Evolutionary conservation across 169 alveolate genomes (phyloP).

Genomic region (Eimeria nieschulzi): DNA sequence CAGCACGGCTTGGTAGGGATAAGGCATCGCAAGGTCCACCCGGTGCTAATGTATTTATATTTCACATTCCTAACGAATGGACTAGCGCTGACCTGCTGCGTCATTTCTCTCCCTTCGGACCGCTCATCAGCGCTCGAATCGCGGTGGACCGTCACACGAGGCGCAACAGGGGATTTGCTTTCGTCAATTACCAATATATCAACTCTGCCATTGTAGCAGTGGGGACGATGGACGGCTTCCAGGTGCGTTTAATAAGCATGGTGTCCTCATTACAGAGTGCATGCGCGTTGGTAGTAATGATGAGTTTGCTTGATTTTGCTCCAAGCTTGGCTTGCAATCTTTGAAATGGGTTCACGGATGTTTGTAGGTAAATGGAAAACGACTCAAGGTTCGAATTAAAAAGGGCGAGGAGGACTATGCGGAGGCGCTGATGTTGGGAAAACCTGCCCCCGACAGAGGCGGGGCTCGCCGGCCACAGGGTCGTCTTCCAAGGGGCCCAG

Average conservation of each 20-base stretch:
- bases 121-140: constrained; percentile 85
- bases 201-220: constrained; percentile 92
- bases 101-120: constrained; percentile 87
- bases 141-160: constrained; percentile 84
- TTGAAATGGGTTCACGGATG: too few species aligned
- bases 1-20: too few species aligned
- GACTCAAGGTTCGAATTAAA: background rate
- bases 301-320: too few species aligned
- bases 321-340: too few species aligned
- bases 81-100: constrained; percentile 83
- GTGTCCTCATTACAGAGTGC: too few species aligned
- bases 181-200: constrained; percentile 87
- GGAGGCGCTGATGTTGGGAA: constrained; percentile 10
- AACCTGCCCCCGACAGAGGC: background rate
- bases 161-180: constrained; percentile 90
- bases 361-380: background rate
- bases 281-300: too few species aligned
- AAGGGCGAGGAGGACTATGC: background rate
- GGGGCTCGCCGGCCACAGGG: background rate
- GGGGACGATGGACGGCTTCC: constrained; percentile 78
- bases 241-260: background rate
- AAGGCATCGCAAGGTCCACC: constrained; percentile 86
- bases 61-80: constrained; percentile 95
- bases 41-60: constrained; percentile 93
- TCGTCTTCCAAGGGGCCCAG: background rate